Evolutionary conservation across 140 eudicot species (phyloP), one percentile per base, ranked within the genome.

Genomic region (Erigeron philadelphicus): DNA sequence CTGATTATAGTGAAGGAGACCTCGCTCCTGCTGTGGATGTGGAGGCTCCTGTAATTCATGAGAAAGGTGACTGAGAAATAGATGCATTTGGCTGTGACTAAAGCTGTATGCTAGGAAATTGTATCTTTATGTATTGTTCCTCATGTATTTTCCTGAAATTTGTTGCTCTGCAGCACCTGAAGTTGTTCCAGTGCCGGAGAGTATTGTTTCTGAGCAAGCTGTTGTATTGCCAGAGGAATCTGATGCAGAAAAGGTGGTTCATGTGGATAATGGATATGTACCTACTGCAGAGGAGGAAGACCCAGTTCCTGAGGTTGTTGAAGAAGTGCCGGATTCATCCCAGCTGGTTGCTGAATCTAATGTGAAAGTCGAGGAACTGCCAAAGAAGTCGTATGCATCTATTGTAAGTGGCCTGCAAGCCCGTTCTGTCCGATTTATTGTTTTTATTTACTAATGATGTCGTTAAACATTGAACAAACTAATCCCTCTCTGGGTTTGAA

Each of bases 321-420:
- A 87, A 63, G 90, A 83, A 68, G 86, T 76, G 17, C 93, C 54
- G 7, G 82, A 50, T 64, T 77, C 84, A 11, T 56, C 79, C 38
- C 77, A 75, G 65, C 16, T 64, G 71, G 81, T 65, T 77, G 82
- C 81, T 66, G 93, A 75, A 75, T 18, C 81, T 16, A 61, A 76
- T 43, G 62, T 70, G 47, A 80, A 75, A 74, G 56, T 40, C 69
- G 96, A 86, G 54, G 87, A 84, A 15, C 63, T 42, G 25, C 85
- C 95, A 49, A 90, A 90, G 84, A 90, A 90, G 77, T 79, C 97
- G 8, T 90, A 84, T 76, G 97, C 97, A 67, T 93, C 90, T 3
- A 93, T 93, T 72, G 99, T 93, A 75, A 91, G 98, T 68, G 31
- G 41, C 23, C 5, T 11, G 9, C 11, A 18, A 58, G 64, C 46